Conservation (phyloP, 768 basidiomycete genomes). For the Amylocystis lapponica region DNA sequence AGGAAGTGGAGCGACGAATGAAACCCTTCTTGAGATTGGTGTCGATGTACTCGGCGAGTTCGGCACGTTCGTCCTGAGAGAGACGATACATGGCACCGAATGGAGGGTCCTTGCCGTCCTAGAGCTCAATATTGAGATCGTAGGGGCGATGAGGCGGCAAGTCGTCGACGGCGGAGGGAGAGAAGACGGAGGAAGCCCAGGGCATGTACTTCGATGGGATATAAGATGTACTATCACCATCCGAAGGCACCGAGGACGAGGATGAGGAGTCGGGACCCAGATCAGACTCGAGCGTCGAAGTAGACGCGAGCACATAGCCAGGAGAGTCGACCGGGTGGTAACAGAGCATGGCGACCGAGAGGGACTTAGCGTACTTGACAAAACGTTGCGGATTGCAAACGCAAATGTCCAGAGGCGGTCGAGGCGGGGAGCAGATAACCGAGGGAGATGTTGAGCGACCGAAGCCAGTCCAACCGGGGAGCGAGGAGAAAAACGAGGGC, state of each 20-base stretch:
- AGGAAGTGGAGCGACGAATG: constrained; percentile 24
- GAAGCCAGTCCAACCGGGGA: neutral
- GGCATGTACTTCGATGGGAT: constrained; percentile 15
- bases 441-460: neutral
- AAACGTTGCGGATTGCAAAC: neutral
- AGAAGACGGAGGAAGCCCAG: constrained; percentile 13
- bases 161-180: constrained; percentile 3
- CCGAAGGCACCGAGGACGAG: neutral
- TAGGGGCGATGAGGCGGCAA: constrained; percentile 3
- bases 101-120: constrained; percentile 19
- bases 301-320: too few relatives aligned
- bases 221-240: too few relatives aligned
- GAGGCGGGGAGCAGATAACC: neutral
- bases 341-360: neutral
- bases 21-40: constrained; percentile 28
- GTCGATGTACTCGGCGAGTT: constrained; percentile 31
- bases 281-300: too few relatives aligned
- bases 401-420: neutral
- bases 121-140: constrained; percentile 24
- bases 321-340: too few relatives aligned
- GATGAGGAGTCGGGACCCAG: neutral
- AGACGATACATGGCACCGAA: constrained; percentile 22
- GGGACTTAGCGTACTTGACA: neutral
- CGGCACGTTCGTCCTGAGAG: constrained; percentile 25
- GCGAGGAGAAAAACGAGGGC: neutral